Base-by-base conservation (phyloP, 208 protist genomes). In the Acanthamoeba healyi region DNA sequence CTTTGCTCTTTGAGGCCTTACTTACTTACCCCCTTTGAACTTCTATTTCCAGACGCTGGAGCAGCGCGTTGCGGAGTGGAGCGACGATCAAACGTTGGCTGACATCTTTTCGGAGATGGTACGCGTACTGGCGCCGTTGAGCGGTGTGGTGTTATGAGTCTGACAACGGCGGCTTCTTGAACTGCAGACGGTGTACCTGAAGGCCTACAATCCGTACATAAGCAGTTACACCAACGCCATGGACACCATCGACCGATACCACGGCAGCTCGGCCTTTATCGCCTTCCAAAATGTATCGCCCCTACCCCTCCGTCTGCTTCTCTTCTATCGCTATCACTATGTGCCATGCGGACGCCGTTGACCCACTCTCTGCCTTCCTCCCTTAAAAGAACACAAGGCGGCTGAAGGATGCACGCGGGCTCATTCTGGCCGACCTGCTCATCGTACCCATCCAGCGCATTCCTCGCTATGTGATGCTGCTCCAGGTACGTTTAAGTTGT, bases 211-310 rank as follows among this genome's bases (percentile, higher is more conserved):
- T 32, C 70, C 70, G 36, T 79, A 79, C 26, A 44, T 79, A 5
- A 79, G 70, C 38, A 79, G 70, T 24, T 79, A 79, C 70, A 44
- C 34, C 70, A 79, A 79, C 70, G 70, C 70, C 70, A 79, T 79
- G 70, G 70, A 79, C 70, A 44, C 70, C 10, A 4, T 79, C 24
- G 70, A 79, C n/a, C 70, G 70, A 12, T 79, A 79, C 38, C 38
- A 19, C 12, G 24, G 34, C 70, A 36, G 42, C 26, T 42, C 70
- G 4, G 38, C 70, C 29, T 79, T 79, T 32, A 79, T 44, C 38
- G 36, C n/a, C 29, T 79, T 79, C 70, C 70, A 79, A n/a, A 79
- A 79, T 24, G 70, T 79, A 29, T 32, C 22, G 58, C 58, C 58
- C 24, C 6, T 34, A 7, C n/a, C 58, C 58, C 58, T 6, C 58